Conservation (phyloP, 495 filamentous ascomycete genomes). For the Tuber brumale region DNA sequence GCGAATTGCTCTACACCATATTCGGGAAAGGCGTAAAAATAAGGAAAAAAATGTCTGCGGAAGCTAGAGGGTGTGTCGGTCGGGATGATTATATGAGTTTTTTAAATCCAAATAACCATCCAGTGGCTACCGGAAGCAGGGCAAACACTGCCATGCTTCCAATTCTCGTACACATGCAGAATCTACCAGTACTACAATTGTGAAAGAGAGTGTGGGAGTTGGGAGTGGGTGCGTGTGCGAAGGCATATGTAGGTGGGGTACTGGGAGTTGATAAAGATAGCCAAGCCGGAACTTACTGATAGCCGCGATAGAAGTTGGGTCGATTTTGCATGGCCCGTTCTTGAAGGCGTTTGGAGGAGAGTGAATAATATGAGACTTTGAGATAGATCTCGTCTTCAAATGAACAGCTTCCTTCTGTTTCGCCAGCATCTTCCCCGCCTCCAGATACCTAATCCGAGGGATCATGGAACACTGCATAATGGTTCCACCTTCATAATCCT, state of each 20-base stretch:
- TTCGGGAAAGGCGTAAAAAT: neutral
- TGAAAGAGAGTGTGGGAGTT: neutral
- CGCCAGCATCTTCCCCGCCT: slow-evolving; percentile 85
- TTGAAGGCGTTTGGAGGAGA: slow-evolving; percentile 61
- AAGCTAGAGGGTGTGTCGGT: neutral
- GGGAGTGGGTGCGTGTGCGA: neutral
- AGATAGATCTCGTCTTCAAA: slow-evolving; percentile 88
- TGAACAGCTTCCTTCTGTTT: slow-evolving; percentile 94
- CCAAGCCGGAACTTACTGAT: slow-evolving; percentile 36
- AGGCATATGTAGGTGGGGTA: neutral
- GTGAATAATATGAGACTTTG: slow-evolving; percentile 81
- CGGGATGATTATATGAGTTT: neutral
- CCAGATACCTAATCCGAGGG: slow-evolving; percentile 87
- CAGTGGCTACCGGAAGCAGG: neutral
- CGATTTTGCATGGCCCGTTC: slow-evolving; percentile 49
- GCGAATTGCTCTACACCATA: slow-evolving; percentile 15
- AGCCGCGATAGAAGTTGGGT: slow-evolving; percentile 43
- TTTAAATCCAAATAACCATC: slow-evolving; percentile 2
- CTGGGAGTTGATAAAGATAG: neutral
- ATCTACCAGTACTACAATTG: neutral
- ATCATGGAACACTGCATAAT: slow-evolving; percentile 99
- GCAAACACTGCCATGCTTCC: neutral
- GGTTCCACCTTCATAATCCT: slow-evolving; percentile 97
- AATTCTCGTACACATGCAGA: neutral
- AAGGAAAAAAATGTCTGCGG: neutral